Base-by-base conservation (phyloP, 371 early-diverging fungal species). In the Sporodiniella umbellata region DNA sequence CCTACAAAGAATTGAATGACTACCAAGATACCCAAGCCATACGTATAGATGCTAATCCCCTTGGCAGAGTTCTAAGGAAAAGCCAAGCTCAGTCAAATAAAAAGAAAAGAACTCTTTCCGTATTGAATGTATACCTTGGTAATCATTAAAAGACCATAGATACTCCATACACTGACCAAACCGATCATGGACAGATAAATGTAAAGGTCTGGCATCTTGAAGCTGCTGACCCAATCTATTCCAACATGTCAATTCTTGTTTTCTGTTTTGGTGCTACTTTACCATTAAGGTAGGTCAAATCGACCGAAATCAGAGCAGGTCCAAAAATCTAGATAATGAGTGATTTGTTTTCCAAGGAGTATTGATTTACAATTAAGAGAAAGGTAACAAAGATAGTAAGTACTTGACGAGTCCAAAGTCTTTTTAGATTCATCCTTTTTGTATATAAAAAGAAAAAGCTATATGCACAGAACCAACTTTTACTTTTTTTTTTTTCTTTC, bases 141-240 rank as follows among this genome's bases (percentile, higher is more conserved):
- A 5, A 40, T 31, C 4, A 23, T n/a, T 14, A 48, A 10, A 8
- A 60, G 25, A 10, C 61, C 61, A 52, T 33, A 56, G 4, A 60
- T 33, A 48, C 61, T 56, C 56, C 56, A 60, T 1, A 44, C 22
- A 40, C 61, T 60, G 12, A 56, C 39, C 24, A 60, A 28, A 18
- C 61, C 61, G 10, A 52, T 52, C 42, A 60, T 48, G 35, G 40
- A 40, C 30, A 60, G 39, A 38, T 60, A 60, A 14, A 39, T 48
- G 21, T 60, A 60, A 14, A 60, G 52, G 42, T 60, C 61, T 3
- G 47, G 51, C 42, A 60, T 47, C 8, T 26, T 21, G 19, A 48
- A 52, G 7, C 52, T 31, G 18, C 37, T 25, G 14, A 60, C 37
- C 45, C 52, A 60, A 39, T 60, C 61, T 60, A 47, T 43, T n/a